A percentile compares a stretch with the other conserved stretches of the same genome.
Evolutionary conservation across 345 rosid genomes (phyloP).

Genomic region (Arabidopsis arenosa): DNA sequence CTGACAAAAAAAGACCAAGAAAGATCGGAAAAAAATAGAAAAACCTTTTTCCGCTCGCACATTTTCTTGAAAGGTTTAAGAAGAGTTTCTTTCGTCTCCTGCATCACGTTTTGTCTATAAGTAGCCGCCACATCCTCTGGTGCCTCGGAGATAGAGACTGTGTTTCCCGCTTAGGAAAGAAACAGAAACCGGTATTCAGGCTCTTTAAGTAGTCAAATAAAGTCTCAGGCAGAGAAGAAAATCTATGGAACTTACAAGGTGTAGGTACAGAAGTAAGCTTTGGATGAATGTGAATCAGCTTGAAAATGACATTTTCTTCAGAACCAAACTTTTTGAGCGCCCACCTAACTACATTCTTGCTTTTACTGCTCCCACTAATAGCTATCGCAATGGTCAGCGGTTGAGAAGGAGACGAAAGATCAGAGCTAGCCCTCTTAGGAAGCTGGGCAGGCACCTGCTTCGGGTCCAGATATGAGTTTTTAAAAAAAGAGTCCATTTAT

Average conservation of each 20-base stretch:
- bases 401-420: conserved; percentile 29
- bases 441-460: neutral
- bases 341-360: conserved; percentile 60
- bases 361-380: conserved; percentile 60
- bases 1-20: neutral
- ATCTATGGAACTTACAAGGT: conserved; percentile 58
- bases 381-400: conserved; percentile 57
- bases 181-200: conserved; percentile 18
- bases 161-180: conserved; percentile 54
- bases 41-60: conserved; percentile 66
- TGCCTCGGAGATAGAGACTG: conserved; percentile 63
- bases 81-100: conserved; percentile 59
- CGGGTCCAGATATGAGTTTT: neutral
- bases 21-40: neutral
- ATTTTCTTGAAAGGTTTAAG: conserved; percentile 66
- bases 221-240: neutral
- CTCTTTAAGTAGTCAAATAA: conserved; percentile 15
- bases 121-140: conserved; percentile 77
- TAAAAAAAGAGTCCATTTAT: conserved; percentile 35
- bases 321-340: conserved; percentile 58
- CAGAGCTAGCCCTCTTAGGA: conserved; percentile 22
- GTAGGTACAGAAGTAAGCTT: conserved; percentile 71
- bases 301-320: conserved; percentile 57
- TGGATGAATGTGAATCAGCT: conserved; percentile 67
- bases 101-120: conserved; percentile 62